phyloP scores from a whole-genome alignment of 179 eudicot species.

The Beta lomatogona region DNA sequence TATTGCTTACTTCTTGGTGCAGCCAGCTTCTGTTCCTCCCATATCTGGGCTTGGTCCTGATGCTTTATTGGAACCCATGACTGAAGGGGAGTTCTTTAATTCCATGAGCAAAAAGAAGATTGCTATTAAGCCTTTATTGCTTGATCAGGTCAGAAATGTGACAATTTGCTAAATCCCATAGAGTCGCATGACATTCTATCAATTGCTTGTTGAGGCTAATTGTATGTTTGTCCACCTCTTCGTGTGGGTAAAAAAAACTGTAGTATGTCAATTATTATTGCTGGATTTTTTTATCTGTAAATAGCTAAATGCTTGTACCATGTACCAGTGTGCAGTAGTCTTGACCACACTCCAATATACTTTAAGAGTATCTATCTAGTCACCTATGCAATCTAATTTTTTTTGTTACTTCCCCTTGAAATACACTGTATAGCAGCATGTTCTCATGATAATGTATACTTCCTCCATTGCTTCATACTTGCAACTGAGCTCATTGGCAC shows the following conservation, averaged over 20 bases:
- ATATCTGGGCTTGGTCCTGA: conserved; percentile 98
- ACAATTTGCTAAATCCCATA: background rate
- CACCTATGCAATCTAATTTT: background rate
- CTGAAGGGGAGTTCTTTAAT: conserved; percentile 52
- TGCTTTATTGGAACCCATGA: conserved; percentile 79
- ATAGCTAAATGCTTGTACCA: background rate
- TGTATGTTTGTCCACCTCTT: background rate
- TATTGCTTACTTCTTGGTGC: conserved; percentile 24
- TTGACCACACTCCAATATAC: background rate
- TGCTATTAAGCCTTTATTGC: conserved; percentile 82
- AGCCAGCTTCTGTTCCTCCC: conserved; percentile 81
- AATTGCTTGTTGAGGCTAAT: conserved; percentile 3
- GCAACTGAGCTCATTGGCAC: too few relatives aligned
- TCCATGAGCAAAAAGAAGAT: conserved; percentile 73
- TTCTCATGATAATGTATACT: background rate
- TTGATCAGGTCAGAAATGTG: conserved; percentile 74
- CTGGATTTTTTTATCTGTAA: background rate
- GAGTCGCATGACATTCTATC: too few relatives aligned
- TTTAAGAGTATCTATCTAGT: background rate
- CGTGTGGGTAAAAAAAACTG: background rate
- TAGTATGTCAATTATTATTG: background rate
- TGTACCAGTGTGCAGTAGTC: background rate
- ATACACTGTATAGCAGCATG: background rate
- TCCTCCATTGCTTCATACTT: too few relatives aligned
- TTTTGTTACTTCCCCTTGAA: background rate